Percentiles rank a stretch among this genome's conserved stretches.
Conservation (phyloP, 208 protist genomes). For the Crithidia sp. region DNA sequence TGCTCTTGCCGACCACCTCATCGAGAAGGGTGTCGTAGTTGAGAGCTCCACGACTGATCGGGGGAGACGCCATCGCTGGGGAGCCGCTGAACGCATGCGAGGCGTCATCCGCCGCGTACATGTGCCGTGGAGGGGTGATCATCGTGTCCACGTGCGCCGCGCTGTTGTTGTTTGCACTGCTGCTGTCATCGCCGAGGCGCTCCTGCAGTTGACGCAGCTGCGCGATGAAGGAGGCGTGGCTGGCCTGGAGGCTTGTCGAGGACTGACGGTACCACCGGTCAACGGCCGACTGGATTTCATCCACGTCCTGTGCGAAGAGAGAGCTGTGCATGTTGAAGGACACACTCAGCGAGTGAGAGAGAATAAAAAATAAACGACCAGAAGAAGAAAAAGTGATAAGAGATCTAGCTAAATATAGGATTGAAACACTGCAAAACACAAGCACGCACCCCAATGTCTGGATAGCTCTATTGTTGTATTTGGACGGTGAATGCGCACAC, state of each 20-base stretch:
- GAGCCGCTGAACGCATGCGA: slow-evolving; percentile 25
- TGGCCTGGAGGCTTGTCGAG: slow-evolving; percentile 39
- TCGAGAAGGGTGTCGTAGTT: slow-evolving; percentile 67
- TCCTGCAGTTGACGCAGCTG: slow-evolving; percentile 66
- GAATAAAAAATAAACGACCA: not conserved
- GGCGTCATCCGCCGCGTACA: slow-evolving; percentile 40
- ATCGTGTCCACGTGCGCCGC: slow-evolving; percentile 32
- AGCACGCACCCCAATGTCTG: too few species aligned
- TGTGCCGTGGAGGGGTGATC: slow-evolving; percentile 56
- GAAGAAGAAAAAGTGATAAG: not conserved
- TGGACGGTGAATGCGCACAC: too few species aligned
- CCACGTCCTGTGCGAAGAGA: slow-evolving; percentile 61
- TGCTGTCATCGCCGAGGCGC: slow-evolving; percentile 35
- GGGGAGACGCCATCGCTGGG: slow-evolving; percentile 66
- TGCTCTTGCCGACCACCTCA: slow-evolving; percentile 38
- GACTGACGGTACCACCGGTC: slow-evolving; percentile 71
- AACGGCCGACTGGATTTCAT: slow-evolving; percentile 65
- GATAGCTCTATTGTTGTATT: too few species aligned
- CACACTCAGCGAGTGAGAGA: too few species aligned
- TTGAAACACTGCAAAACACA: too few species aligned
- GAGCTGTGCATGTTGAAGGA: slow-evolving; percentile 38
- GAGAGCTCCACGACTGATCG: slow-evolving; percentile 43
- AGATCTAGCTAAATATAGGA: not conserved
- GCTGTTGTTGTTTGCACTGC: not conserved
- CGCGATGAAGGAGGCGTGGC: slow-evolving; percentile 42